Conservation (phyloP, 225 moss, liverwort and hornwort genomes). For the Straminergon stramineum region DNA sequence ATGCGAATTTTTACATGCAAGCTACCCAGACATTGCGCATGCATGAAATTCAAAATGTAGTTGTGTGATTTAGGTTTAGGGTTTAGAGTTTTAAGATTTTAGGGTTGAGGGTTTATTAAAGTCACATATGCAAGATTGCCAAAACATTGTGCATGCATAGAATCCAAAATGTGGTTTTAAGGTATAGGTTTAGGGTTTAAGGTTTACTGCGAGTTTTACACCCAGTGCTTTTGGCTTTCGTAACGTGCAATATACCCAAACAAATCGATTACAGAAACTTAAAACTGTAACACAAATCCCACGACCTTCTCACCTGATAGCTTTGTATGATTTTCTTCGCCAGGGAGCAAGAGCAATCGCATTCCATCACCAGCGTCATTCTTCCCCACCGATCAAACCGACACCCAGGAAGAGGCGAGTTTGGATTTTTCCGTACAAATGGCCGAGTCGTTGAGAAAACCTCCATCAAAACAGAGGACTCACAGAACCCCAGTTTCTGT, state of each 20-base stretch:
- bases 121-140: not conserved
- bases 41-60: not conserved
- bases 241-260: too few species aligned
- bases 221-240: not conserved
- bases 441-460: not conserved
- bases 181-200: too few species aligned
- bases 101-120: too few species aligned
- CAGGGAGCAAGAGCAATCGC: constrained; percentile 2
- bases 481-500: not conserved
- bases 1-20: not conserved
- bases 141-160: not conserved
- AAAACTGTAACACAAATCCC: not conserved
- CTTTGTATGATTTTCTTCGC: not conserved
- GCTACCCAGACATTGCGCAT: not conserved
- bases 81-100: not conserved
- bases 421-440: not conserved
- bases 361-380: not conserved
- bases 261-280: not conserved
- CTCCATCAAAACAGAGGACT: not conserved
- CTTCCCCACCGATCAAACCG: not conserved
- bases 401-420: not conserved
- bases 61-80: too few species aligned
- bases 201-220: not conserved
- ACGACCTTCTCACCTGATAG: not conserved
- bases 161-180: not conserved